These are phyloP conservation scores for Backusella circina DNA, from an alignment of 192 early-diverging fungal genomes.

Conservation along the genomic window DNA sequence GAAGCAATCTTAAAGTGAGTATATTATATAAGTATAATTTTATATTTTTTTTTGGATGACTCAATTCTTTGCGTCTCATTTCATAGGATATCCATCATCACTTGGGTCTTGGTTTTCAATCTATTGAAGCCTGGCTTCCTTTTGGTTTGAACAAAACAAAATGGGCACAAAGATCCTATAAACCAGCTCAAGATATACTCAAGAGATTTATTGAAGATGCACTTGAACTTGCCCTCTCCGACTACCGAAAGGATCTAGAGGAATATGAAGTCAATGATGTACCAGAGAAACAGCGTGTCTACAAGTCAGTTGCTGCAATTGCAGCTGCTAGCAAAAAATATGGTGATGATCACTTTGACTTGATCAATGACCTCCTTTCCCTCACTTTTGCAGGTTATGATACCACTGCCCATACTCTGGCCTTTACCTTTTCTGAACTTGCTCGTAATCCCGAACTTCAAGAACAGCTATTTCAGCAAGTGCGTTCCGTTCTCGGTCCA, in stretches of 20 bases:
- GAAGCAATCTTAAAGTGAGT: slow-evolving; percentile 28
- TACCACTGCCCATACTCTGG: slow-evolving; percentile 46
- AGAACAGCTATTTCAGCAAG: slow-evolving; percentile 39
- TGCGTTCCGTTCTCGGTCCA: slow-evolving; percentile 24
- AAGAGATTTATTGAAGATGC: slow-evolving; percentile 28
- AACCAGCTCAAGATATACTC: slow-evolving; percentile 20
- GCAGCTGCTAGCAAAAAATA: slow-evolving; percentile 17
- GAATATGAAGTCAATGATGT: background rate
- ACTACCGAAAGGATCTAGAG: background rate
- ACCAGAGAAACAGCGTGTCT: background rate
- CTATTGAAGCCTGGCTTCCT: slow-evolving; percentile 20
- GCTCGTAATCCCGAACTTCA: slow-evolving; percentile 42
- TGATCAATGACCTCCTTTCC: slow-evolving; percentile 44
- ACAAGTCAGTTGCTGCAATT: slow-evolving; percentile 16
- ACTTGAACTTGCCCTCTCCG: background rate
- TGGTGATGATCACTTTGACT: slow-evolving; percentile 18
- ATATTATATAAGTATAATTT: background rate
- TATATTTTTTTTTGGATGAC: background rate
- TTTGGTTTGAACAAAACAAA: slow-evolving; percentile 27
- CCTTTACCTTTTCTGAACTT: slow-evolving; percentile 37
- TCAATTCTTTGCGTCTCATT: background rate
- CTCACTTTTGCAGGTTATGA: slow-evolving; percentile 57
- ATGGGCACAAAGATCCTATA: slow-evolving; percentile 28
- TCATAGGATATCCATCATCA: slow-evolving; percentile 11
- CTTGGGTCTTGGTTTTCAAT: slow-evolving; percentile 25